A percentile compares a stretch with the other conserved stretches of the same genome.
phyloP scores from a whole-genome alignment of 208 protist species.

The Trypanosoma avium region DNA sequence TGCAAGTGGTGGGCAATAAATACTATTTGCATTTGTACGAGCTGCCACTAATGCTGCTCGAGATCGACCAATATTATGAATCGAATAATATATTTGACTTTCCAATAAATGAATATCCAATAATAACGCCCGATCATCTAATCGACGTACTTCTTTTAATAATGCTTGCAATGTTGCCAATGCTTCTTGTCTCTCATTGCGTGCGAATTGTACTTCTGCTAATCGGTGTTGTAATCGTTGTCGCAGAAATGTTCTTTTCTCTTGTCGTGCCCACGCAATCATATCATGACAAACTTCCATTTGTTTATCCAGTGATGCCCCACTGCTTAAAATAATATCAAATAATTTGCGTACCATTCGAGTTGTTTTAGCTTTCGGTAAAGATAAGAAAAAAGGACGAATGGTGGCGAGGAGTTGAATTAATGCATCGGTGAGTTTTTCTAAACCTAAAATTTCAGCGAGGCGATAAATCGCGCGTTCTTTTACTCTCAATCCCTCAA shows the following conservation, averaged over 20 bases:
- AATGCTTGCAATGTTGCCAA: constrained; percentile 79
- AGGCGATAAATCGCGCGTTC: constrained; percentile 84
- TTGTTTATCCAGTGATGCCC: constrained; percentile 79
- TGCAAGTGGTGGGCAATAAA: constrained; percentile 98
- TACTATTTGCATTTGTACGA: constrained; percentile 97
- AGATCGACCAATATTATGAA: constrained; percentile 93
- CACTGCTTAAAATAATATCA: constrained; percentile 76
- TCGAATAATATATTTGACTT: constrained; percentile 93
- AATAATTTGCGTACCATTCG: constrained; percentile 92
- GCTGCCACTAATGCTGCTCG: constrained; percentile 96
- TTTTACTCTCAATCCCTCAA: constrained; percentile 66
- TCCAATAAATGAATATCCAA: constrained; percentile 98
- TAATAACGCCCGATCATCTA: constrained; percentile 98
- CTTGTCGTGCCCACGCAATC: constrained; percentile 94
- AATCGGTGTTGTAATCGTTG: constrained; percentile 95
- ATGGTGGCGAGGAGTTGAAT: constrained; percentile 64
- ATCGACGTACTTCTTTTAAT: constrained; percentile 93
- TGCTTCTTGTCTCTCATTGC: constrained; percentile 78
- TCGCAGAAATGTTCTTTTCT: constrained; percentile 97
- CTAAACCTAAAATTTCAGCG: constrained; percentile 52
- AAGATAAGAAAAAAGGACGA: constrained; percentile 71
- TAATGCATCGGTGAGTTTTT: constrained; percentile 52
- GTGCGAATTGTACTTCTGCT: constrained; percentile 91
- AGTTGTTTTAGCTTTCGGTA: constrained; percentile 92
- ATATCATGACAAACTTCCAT: constrained; percentile 92